A percentile compares a stretch with the other conserved stretches of the same genome.
Evolutionary conservation across 306 rosid genomes (phyloP).

Genomic region (Cotoneaster glaucophyllus): DNA sequence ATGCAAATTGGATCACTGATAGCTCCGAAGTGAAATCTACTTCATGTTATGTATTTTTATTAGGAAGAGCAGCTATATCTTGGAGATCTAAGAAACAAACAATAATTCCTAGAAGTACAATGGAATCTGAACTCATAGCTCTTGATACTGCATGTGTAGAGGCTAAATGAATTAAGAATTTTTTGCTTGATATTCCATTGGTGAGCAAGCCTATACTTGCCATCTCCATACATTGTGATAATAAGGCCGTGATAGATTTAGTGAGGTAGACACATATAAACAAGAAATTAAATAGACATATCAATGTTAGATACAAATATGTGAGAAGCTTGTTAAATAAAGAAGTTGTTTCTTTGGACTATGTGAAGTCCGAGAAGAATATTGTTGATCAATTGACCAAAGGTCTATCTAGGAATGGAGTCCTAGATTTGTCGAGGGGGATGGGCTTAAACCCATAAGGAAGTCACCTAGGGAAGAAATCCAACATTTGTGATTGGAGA

Average conservation of each 20-base stretch:
- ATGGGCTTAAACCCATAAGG: not conserved
- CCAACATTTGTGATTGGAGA: not conserved
- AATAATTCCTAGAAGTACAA: not conserved
- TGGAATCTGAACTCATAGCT: not conserved
- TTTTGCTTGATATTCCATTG: not conserved
- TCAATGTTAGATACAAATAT: not conserved
- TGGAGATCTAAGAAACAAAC: not conserved
- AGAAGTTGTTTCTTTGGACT: not conserved
- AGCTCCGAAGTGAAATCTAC: not conserved
- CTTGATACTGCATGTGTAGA: not conserved
- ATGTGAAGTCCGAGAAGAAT: not conserved
- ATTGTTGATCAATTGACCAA: not conserved
- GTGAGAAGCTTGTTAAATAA: not conserved
- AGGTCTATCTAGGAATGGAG: not conserved
- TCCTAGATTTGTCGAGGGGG: not conserved
- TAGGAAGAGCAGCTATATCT: not conserved
- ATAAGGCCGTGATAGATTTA: not conserved
- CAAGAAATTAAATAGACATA: not conserved
- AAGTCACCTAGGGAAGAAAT: not conserved
- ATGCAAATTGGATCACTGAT: not conserved
- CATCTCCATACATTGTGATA: not conserved
- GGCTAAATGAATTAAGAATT: not conserved
- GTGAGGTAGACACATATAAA: not conserved
- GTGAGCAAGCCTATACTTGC: not conserved
- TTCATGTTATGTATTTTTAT: not conserved